Conservation (phyloP, 176 grass and related monocot species). For the Eremochloa ophiuroides region DNA sequence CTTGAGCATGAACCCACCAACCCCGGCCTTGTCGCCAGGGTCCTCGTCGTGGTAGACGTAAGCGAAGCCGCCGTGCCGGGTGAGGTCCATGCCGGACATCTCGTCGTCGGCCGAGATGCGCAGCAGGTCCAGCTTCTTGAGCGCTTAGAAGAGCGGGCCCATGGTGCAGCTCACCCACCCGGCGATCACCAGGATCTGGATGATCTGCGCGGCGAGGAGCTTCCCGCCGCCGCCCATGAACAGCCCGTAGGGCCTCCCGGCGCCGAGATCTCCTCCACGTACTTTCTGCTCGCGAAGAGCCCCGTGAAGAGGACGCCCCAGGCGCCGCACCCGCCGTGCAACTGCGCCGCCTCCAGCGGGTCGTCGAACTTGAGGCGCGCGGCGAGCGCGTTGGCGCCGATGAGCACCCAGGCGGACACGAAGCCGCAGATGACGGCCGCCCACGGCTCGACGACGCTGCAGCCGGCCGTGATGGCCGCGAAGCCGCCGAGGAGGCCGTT, state of each 20-base stretch:
- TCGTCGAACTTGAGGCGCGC: constrained; percentile 84
- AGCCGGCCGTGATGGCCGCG: constrained; percentile 83
- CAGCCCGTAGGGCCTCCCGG: constrained; percentile 70
- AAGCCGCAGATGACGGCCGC: constrained; percentile 90
- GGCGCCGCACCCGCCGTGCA: constrained; percentile 84
- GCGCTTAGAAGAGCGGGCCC: constrained; percentile 67
- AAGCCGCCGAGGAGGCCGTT: constrained; percentile 93
- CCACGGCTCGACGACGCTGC: constrained; percentile 93
- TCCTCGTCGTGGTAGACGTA: constrained; percentile 88
- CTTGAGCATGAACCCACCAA: constrained; percentile 53
- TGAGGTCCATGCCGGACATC: constrained; percentile 83
- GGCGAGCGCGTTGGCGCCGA: constrained; percentile 69
- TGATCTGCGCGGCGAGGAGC: constrained; percentile 64
- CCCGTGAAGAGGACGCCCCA: constrained; percentile 94
- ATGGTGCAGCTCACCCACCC: constrained; percentile 84
- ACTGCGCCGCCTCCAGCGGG: constrained; percentile 92
- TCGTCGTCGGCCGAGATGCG: constrained; percentile 80
- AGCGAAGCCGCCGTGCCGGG: constrained; percentile 63
- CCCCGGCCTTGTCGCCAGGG: constrained; percentile 29
- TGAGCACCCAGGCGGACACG: constrained; percentile 92
- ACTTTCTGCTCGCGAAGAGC: constrained; percentile 64
- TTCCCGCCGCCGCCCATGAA: constrained; percentile 88
- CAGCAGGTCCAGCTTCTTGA: constrained; percentile 62
- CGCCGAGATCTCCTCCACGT: constrained; percentile 73
- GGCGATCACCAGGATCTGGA: constrained; percentile 70